Conservation (phyloP, 352 stramenopile genomes). For the Aphanomyces invadans region DNA sequence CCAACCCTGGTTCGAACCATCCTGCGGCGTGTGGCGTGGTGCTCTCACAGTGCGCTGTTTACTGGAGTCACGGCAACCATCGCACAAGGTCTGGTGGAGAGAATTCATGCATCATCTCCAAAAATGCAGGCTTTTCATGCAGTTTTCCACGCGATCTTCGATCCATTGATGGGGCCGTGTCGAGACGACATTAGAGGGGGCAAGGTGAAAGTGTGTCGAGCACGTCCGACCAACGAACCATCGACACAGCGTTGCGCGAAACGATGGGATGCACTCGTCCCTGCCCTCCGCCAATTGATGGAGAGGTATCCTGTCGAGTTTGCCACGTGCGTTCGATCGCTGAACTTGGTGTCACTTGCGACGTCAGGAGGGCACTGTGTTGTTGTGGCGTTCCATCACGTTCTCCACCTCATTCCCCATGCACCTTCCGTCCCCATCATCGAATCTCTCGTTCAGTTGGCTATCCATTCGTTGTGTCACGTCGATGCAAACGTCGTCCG, state of each 20-base stretch:
- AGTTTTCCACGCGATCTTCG: conserved; percentile 2
- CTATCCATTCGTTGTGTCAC: neutral
- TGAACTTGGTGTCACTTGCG: neutral
- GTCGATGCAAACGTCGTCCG: neutral
- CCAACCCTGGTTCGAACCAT: neutral
- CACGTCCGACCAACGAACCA: too few species aligned
- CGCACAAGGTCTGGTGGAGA: neutral
- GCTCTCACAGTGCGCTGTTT: neutral
- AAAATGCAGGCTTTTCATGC: neutral
- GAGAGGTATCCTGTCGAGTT: neutral
- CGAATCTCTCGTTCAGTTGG: neutral
- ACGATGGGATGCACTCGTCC: conserved; percentile 6
- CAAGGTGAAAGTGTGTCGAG: too few species aligned
- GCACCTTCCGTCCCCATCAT: neutral
- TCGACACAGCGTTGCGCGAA: conserved; percentile 10
- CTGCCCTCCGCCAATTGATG: neutral
- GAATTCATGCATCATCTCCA: too few species aligned
- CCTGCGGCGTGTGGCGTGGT: neutral
- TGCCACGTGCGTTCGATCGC: neutral
- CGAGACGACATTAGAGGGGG: too few species aligned
- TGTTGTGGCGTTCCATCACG: neutral
- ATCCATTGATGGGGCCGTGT: conserved; percentile 5
- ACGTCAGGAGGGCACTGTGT: neutral
- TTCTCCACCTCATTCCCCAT: conserved; percentile 5
- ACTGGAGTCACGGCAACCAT: conserved; percentile 11